These are phyloP conservation scores for Beauveria sp. DNA, from an alignment of 2,329 filamentous ascomycete genomes.

Conservation along the genomic window DNA sequence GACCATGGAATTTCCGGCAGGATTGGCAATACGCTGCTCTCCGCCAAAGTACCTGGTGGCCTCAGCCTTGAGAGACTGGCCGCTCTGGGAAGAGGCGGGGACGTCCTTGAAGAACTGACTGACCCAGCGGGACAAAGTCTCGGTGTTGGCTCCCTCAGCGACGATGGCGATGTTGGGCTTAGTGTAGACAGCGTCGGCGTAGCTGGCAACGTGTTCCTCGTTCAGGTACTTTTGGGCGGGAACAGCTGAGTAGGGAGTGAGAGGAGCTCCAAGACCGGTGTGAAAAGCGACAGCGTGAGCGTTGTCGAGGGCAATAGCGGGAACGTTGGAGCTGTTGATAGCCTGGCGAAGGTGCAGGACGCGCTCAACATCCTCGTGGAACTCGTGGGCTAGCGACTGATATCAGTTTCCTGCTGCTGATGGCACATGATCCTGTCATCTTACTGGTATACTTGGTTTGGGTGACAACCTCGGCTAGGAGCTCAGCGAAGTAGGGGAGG, in stretches of 20 bases:
- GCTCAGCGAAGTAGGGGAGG: constrained; percentile 94
- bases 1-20: constrained; percentile 72
- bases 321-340: constrained; percentile 54
- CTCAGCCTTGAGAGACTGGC: constrained; percentile 47
- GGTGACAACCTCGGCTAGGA: constrained; percentile 84
- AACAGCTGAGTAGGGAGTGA: constrained; percentile 64
- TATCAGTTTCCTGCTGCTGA: constrained; percentile 13
- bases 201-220: constrained; percentile 66
- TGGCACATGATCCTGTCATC: constrained; percentile 22
- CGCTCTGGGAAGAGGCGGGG: constrained; percentile 44
- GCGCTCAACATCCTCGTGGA: constrained; percentile 77
- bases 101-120: constrained; percentile 81
- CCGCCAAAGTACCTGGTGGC: constrained; percentile 87
- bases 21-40: constrained; percentile 80
- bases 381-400: constrained; percentile 64
- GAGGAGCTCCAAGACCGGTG: constrained; percentile 74
- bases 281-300: constrained; percentile 88
- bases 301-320: constrained; percentile 71
- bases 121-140: constrained; percentile 80
- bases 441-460: constrained; percentile 78
- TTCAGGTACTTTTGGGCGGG: constrained; percentile 75
- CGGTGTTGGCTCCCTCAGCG: constrained; percentile 74
- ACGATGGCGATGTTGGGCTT: constrained; percentile 90
- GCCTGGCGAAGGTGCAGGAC: constrained; percentile 73
- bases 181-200: constrained; percentile 70